Conservation (phyloP, 1,284 basidiomycete genomes). For the Flammula alnicola region DNA sequence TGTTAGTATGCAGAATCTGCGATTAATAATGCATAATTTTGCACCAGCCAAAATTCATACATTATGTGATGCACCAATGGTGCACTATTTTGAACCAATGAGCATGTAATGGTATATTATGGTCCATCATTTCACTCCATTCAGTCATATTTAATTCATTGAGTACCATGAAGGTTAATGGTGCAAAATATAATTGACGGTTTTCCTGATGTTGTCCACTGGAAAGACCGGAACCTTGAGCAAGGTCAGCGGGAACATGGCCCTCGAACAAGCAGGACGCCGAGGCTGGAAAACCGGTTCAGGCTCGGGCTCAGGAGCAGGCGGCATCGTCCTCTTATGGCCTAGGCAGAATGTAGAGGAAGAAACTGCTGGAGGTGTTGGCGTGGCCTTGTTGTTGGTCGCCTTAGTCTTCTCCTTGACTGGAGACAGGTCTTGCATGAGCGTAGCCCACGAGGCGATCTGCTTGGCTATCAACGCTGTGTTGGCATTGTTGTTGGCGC, state of each 20-base stretch:
- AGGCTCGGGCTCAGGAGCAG: constrained; percentile 57
- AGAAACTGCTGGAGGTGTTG: constrained; percentile 20
- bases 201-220: neutral
- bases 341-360: constrained; percentile 35
- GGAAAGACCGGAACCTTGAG: neutral
- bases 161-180: too few species aligned
- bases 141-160: too few species aligned
- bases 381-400: constrained; percentile 13
- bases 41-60: too few species aligned
- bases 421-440: constrained; percentile 54
- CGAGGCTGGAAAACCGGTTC: constrained; percentile 63
- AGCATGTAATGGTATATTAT: too few species aligned
- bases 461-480: constrained; percentile 52
- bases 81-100: too few species aligned
- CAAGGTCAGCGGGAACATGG: neutral
- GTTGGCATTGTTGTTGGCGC: constrained; percentile 8
- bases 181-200: too few species aligned
- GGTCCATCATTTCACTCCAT: too few species aligned
- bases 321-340: constrained; percentile 54
- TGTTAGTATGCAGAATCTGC: too few species aligned
- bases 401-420: constrained; percentile 34
- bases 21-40: too few species aligned
- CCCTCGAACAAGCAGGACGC: constrained; percentile 43
- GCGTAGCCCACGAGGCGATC: constrained; percentile 65
- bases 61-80: too few species aligned